Conservation (phyloP, 495 filamentous ascomycete genomes). For the Lichenothelia convexa region DNA sequence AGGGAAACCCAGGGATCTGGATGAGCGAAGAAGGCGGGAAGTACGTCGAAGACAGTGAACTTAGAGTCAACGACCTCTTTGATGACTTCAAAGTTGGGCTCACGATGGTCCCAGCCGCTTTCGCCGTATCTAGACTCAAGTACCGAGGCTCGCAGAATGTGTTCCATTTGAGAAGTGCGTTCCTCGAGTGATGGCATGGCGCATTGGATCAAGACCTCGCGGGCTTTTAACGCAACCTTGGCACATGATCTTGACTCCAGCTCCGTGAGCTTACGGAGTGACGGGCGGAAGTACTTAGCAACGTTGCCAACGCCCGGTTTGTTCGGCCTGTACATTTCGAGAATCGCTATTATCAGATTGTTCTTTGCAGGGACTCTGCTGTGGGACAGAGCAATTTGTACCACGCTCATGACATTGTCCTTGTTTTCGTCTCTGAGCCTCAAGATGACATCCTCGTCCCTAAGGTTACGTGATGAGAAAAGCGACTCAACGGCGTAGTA, state of each 20-base stretch:
- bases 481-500: slow-evolving; percentile 71
- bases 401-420: slow-evolving; percentile 66
- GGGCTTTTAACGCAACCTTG: slow-evolving; percentile 92
- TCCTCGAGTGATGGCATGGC: slow-evolving; percentile 92
- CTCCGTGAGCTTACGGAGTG: slow-evolving; percentile 73
- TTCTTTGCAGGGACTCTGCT: slow-evolving; percentile 86
- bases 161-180: slow-evolving; percentile 90
- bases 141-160: slow-evolving; percentile 93
- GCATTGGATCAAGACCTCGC: slow-evolving; percentile 92
- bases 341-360: slow-evolving; percentile 76
- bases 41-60: slow-evolving; percentile 92
- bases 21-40: slow-evolving; percentile 86
- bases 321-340: slow-evolving; percentile 89
- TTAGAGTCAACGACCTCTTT: slow-evolving; percentile 97
- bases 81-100: slow-evolving; percentile 68
- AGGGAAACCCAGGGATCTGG: slow-evolving; percentile 87
- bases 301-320: slow-evolving; percentile 79
- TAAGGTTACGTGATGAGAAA: slow-evolving; percentile 65
- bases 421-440: slow-evolving; percentile 91
- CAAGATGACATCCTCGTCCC: slow-evolving; percentile 89
- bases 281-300: slow-evolving; percentile 66
- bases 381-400: slow-evolving; percentile 82
- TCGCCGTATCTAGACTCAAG: slow-evolving; percentile 92
- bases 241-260: slow-evolving; percentile 77
- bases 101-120: slow-evolving; percentile 90